phyloP scores from a whole-genome alignment of 306 rosid species.

The Ochetophila trinervis region DNA sequence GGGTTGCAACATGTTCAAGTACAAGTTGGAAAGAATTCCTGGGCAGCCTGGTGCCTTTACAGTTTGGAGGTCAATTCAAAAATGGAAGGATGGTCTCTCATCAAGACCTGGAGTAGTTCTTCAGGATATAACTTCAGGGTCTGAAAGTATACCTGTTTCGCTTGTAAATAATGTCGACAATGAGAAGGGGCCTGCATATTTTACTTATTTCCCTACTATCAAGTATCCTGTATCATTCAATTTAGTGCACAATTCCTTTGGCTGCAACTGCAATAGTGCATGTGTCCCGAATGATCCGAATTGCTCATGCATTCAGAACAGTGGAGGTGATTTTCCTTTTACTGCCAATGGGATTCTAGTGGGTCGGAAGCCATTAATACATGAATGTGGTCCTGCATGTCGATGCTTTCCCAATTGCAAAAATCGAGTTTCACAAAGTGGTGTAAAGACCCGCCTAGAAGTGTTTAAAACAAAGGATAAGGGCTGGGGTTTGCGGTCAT shows the following conservation, averaged over 20 bases:
- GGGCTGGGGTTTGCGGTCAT: slow-evolving; percentile 73
- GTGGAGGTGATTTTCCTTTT: slow-evolving; percentile 60
- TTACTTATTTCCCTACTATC: slow-evolving; percentile 49
- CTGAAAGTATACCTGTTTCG: slow-evolving; percentile 53
- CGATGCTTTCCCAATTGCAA: slow-evolving; percentile 55
- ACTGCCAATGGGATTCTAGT: slow-evolving; percentile 47
- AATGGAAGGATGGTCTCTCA: slow-evolving; percentile 37
- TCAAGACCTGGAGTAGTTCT: slow-evolving; percentile 55
- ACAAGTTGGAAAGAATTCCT: slow-evolving; percentile 56
- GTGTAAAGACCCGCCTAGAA: slow-evolving; percentile 47
- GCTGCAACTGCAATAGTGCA: slow-evolving; percentile 44
- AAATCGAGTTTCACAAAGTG: slow-evolving; percentile 55
- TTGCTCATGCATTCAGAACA: slow-evolving; percentile 58
- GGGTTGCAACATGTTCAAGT: slow-evolving; percentile 61
- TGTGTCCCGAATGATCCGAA: slow-evolving; percentile 52
- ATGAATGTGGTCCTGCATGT: slow-evolving; percentile 66
- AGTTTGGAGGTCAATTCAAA: slow-evolving; percentile 43
- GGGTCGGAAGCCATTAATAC: slow-evolving; percentile 45
- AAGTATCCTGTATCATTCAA: slow-evolving; percentile 37
- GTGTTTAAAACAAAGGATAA: slow-evolving; percentile 56
- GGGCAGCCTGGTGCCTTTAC: slow-evolving; percentile 52
- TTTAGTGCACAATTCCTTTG: slow-evolving; percentile 30
- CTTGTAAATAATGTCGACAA: slow-evolving; percentile 64
- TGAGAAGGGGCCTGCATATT: slow-evolving; percentile 47
- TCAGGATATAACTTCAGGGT: slow-evolving; percentile 49